Percentiles rank a stretch among this genome's conserved stretches.
Evolutionary conservation across 257 asterid species (phyloP).

Genomic region (Nicotiana obtusifolia): DNA sequence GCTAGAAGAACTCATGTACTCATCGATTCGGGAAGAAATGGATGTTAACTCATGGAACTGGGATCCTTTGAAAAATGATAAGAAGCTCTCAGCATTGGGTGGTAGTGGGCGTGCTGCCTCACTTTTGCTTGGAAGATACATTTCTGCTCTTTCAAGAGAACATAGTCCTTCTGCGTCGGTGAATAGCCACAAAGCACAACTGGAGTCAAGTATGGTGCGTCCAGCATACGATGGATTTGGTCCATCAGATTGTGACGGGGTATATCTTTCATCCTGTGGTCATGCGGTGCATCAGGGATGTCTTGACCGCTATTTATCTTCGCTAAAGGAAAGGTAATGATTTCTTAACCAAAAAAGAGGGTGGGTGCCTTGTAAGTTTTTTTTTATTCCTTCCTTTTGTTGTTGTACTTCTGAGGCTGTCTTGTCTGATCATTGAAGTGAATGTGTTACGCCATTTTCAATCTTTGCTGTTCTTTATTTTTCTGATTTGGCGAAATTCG

Average conservation of each 20-base stretch:
- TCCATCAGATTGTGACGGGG: conserved; percentile 74
- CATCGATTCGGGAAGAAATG: conserved; percentile 41
- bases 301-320: conserved; percentile 80
- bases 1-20: conserved; percentile 65
- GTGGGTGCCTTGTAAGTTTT: neutral
- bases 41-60: conserved; percentile 20
- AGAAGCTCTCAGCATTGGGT: conserved; percentile 27
- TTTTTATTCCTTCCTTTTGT: neutral
- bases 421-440: conserved; percentile 4
- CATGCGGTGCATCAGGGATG: conserved; percentile 99
- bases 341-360: conserved; percentile 1
- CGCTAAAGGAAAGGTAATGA: conserved; percentile 87
- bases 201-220: conserved; percentile 24
- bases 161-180: conserved; percentile 59
- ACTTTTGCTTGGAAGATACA: conserved; percentile 74
- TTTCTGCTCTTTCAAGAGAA: conserved; percentile 65
- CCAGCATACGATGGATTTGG: conserved; percentile 51
- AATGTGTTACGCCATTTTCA: neutral
- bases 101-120: conserved; percentile 28
- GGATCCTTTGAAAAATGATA: conserved; percentile 21
- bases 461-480: neutral
- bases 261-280: conserved; percentile 88
- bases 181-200: conserved; percentile 29
- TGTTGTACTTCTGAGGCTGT: neutral
- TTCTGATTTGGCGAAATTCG: neutral